Percentiles rank a stretch among this genome's conserved stretches.
Conservation (phyloP, 2,329 filamentous ascomycete species). For the Botrytis hyacinthi region DNA sequence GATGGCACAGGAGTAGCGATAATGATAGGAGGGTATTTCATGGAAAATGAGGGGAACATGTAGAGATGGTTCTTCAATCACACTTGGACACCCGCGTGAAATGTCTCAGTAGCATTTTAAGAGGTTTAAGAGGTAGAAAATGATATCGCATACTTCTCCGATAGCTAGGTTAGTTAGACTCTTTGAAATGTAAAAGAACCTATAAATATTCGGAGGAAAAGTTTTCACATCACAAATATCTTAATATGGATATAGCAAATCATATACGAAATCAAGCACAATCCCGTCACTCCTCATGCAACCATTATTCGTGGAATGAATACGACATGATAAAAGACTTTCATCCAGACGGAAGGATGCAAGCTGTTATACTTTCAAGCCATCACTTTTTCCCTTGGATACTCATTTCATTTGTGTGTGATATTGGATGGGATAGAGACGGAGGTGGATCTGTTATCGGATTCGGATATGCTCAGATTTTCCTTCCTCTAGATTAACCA, state of each 20-base stretch:
- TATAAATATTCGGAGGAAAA: background rate
- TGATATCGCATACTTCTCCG: background rate
- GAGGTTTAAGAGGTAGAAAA: background rate
- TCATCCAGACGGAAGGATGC: conserved; percentile 4
- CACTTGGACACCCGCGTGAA: conserved; percentile 7
- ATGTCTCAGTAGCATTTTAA: background rate
- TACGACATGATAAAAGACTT: conserved; percentile 14
- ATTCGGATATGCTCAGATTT: background rate
- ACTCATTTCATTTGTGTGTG: background rate
- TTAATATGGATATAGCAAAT: conserved; percentile 6
- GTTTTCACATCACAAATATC: conserved; percentile 2
- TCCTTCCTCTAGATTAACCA: background rate
- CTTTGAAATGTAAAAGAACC: background rate
- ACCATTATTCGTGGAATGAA: conserved; percentile 5
- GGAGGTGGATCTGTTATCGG: background rate
- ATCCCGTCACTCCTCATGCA: conserved; percentile 15
- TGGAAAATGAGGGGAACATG: conserved; percentile 3
- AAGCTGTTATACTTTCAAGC: background rate
- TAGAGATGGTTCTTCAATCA: conserved; percentile 2
- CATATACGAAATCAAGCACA: conserved; percentile 14
- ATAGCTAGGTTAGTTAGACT: background rate
- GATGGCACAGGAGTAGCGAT: conserved; percentile 5
- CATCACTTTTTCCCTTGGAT: background rate
- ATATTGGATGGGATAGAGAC: background rate
- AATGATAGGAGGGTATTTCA: conserved; percentile 8